Evolutionary conservation across 306 rosid genomes (phyloP), one percentile per base, ranked within the genome.

Genomic region (Vigna nakashimae): DNA sequence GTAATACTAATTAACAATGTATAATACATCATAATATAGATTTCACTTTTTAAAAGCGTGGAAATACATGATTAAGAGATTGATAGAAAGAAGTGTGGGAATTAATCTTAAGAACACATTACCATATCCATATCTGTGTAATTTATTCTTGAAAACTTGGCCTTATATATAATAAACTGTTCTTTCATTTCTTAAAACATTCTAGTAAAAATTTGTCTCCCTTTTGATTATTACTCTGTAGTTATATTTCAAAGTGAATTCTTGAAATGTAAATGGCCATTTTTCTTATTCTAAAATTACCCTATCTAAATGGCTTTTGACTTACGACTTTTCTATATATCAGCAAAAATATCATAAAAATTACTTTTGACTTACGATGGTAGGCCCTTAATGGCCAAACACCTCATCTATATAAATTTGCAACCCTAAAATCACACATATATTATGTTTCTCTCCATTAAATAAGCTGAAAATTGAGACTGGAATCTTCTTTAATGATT

Each of bases 361-460:
- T 30, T 30, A 30, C 34, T 30, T 26, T 30, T 30, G 15, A 64
- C 13, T 13, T 36, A 38, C 24, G 7, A 62, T 30, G 17, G 24
- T 16, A 62, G 34, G 68, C 45, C 5, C 28, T 64, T 7, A 64
- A 40, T 18, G n/a, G 71, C 30, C 48, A 38, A 38, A 40, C 9
- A 40, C 32, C 17, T 16, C n/a, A 4, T 18, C 28, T 42, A 9
- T 38, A 65, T 65, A 18, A 18, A 73, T 38, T n/a, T 43, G 9
- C 10, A 73, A 73, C 62, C 62, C 67, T 65, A 73, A 40, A 40
- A 53, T 64, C 53, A 32, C 36, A 74, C 34, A 51, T 26, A 10
- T 40, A n/a, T 56, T 32, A 32, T 66, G 9, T 34, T 48, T 32
- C 55, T 46, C 32, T 63, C 34, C 62, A 12, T 56, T 40, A 64